A percentile compares a stretch with the other conserved stretches of the same genome.
These are phyloP conservation scores for Podaxis mareebaensis DNA, from an alignment of 768 basidiomycete genomes.

Conservation along the genomic window DNA sequence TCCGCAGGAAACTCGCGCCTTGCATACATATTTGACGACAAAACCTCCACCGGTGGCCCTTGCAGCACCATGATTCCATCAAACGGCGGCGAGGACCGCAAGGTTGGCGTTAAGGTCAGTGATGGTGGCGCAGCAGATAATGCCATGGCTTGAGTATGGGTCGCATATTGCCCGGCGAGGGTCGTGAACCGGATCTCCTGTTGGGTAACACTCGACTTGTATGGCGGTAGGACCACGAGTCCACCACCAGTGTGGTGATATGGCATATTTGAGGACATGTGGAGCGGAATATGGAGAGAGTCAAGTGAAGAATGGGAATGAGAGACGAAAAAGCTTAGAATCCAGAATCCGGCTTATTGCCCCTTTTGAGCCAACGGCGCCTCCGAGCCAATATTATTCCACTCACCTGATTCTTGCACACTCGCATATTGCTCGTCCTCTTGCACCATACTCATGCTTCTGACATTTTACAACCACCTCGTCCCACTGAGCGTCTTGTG, in stretches of 20 bases:
- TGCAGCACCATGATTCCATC: not conserved
- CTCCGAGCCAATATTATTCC: not conserved
- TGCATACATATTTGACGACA: not conserved
- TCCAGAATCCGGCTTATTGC: not conserved
- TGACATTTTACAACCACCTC: not conserved
- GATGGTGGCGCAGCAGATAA: not conserved
- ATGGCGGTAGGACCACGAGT: not conserved
- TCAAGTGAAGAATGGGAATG: not conserved
- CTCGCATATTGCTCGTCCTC: not conserved
- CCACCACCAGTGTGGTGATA: not conserved
- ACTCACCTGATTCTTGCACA: not conserved
- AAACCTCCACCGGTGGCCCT: not conserved
- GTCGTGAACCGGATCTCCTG: not conserved
- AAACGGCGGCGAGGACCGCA: not conserved
- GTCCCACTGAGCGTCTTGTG: not conserved
- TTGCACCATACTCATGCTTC: not conserved
- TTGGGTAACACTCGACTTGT: conserved; percentile 1
- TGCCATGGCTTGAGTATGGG: not conserved
- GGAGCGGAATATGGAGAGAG: not conserved
- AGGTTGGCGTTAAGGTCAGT: too few species aligned
- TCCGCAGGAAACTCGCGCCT: not conserved
- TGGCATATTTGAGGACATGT: not conserved
- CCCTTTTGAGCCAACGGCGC: not conserved
- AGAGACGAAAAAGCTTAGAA: not conserved
- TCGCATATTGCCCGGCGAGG: not conserved